Conservation (phyloP, 2,329 filamentous ascomycete genomes). For the Fusarium dlaminii region DNA sequence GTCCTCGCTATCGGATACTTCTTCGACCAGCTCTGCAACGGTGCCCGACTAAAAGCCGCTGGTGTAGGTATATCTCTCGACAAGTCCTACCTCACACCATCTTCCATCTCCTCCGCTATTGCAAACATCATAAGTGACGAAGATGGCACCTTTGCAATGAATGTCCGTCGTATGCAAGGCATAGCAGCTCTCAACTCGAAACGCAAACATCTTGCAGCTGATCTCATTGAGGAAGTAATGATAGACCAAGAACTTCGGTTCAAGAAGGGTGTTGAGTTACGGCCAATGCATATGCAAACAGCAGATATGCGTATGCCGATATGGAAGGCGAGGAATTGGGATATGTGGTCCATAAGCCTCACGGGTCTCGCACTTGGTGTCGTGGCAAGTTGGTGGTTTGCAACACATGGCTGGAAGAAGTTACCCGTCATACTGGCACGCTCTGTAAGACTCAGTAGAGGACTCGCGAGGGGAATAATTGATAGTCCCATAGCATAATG, state of each 20-base stretch:
- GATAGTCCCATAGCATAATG: not conserved
- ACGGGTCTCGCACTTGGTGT: conserved; percentile 5
- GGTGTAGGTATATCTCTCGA: conserved; percentile 50
- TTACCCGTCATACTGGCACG: conserved; percentile 14
- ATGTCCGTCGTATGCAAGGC: conserved; percentile 49
- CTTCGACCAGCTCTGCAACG: conserved; percentile 55
- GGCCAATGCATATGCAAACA: conserved; percentile 56
- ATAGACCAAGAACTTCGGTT: conserved; percentile 47
- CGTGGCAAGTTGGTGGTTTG: conserved; percentile 33
- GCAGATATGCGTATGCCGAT: conserved; percentile 53
- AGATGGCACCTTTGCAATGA: conserved; percentile 44
- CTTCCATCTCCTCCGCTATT: conserved; percentile 45
- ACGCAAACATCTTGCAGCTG: conserved; percentile 51
- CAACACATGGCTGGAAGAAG: conserved; percentile 23
- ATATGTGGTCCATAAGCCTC: conserved; percentile 45
- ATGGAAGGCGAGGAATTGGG: conserved; percentile 53
- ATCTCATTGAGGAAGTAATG: conserved; percentile 55
- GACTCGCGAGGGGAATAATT: not conserved
- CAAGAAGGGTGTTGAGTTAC: conserved; percentile 25
- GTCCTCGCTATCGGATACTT: conserved; percentile 51
- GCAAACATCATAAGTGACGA: conserved; percentile 42
- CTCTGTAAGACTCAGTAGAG: not conserved
- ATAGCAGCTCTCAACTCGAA: conserved; percentile 51
- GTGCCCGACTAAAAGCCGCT: conserved; percentile 46
- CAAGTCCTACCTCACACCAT: conserved; percentile 49